Evolutionary conservation across 2,329 filamentous ascomycete species (phyloP).

Genomic region (Zasmidium citrigriseum): DNA sequence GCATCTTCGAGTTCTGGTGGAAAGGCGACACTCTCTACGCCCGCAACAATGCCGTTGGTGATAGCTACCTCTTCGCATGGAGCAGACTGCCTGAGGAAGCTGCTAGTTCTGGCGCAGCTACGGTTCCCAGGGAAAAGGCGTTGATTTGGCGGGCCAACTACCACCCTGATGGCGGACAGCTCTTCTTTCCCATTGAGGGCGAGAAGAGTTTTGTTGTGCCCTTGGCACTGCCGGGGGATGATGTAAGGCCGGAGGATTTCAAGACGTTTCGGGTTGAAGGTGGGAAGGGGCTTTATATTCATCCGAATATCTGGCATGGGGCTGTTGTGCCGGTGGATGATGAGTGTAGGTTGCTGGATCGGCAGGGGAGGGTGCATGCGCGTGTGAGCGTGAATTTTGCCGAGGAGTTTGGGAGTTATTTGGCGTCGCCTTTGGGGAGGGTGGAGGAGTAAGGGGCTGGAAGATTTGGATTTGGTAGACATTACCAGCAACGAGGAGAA

Average conservation of each 20-base stretch:
- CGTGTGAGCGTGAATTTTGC: background rate
- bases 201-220: background rate
- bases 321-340: background rate
- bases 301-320: background rate
- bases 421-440: background rate
- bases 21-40: background rate
- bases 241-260: background rate
- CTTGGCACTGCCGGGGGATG: background rate
- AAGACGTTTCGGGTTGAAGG: background rate
- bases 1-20: background rate
- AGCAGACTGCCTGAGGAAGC: background rate
- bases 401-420: background rate
- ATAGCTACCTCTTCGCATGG: background rate
- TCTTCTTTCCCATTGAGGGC: background rate
- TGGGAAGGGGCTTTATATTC: background rate
- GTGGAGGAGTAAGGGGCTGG: no score
- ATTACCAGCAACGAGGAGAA: no score
- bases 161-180: background rate
- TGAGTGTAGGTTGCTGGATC: background rate
- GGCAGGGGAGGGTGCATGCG: background rate
- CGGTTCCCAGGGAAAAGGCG: background rate
- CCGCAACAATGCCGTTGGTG: background rate
- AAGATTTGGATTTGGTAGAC: no score
- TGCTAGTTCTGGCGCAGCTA: background rate
- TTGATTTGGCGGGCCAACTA: background rate